Conservation (phyloP, 2,329 filamentous ascomycete species). For the Calonectria hawksworthii region DNA sequence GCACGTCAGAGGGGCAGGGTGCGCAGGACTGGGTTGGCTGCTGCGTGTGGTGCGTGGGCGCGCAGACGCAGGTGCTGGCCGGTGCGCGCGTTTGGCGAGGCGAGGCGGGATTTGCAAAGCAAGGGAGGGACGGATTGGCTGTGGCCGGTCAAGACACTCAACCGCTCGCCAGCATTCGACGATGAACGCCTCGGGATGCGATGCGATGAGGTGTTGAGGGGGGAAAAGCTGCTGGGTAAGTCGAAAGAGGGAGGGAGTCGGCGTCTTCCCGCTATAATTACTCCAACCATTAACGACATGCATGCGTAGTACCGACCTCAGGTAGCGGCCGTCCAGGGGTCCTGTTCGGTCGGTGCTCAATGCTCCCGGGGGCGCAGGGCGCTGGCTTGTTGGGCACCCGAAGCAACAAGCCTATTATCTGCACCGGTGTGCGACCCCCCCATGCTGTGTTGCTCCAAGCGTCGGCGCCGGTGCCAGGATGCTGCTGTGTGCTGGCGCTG, state of each 20-base stretch:
- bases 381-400: slow-evolving; percentile 9
- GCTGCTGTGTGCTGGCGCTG: slow-evolving; percentile 20
- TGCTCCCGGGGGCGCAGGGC: slow-evolving; percentile 10
- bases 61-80: slow-evolving; percentile 7
- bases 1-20: slow-evolving; percentile 32
- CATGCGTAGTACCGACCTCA: slow-evolving; percentile 12
- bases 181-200: slow-evolving; percentile 4
- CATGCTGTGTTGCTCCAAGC: slow-evolving; percentile 26
- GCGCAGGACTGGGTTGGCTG: slow-evolving; percentile 25
- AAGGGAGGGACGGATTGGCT: slow-evolving; percentile 9
- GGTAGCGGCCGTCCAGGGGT: slow-evolving; percentile 21
- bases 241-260: slow-evolving; percentile 15
- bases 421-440: slow-evolving; percentile 23
- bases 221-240: slow-evolving; percentile 12
- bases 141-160: slow-evolving; percentile 19
- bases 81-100: not conserved
- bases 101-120: slow-evolving; percentile 22
- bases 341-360: slow-evolving; percentile 18
- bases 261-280: slow-evolving; percentile 23
- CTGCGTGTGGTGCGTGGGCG: slow-evolving; percentile 9
- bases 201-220: slow-evolving; percentile 15
- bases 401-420: slow-evolving; percentile 17
- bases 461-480: slow-evolving; percentile 20
- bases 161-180: slow-evolving; percentile 13
- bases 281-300: slow-evolving; percentile 3